phyloP scores from a whole-genome alignment of 1,284 basidiomycete genomes.

The Cutaneotrichosporon cavernicola region DNA sequence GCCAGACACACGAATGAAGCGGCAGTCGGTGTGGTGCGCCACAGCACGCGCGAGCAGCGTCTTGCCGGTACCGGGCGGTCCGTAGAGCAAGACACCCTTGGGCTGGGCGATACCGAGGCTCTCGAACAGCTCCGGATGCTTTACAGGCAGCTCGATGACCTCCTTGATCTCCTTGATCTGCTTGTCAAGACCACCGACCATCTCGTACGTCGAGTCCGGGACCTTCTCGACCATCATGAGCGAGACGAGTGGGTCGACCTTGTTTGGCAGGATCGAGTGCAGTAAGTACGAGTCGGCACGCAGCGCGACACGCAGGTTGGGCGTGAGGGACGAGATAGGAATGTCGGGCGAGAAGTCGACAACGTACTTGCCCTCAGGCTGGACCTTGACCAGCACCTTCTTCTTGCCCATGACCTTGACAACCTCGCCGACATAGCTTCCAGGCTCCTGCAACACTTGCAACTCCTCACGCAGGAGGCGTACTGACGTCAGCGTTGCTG shows the following conservation, averaged over 20 bases:
- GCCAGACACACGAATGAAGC: conserved; percentile 94
- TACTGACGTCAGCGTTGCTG: conserved; percentile 57
- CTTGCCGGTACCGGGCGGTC: conserved; percentile 96
- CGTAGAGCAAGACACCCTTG: conserved; percentile 93
- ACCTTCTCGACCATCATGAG: conserved; percentile 99
- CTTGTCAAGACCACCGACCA: conserved; percentile 97
- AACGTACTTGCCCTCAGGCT: conserved; percentile 98
- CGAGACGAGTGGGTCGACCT: conserved; percentile 90
- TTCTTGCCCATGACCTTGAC: conserved; percentile 99
- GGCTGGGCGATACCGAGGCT: conserved; percentile 95
- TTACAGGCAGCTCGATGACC: conserved; percentile 96
- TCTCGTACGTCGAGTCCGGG: conserved; percentile 97
- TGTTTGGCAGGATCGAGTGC: conserved; percentile 91
- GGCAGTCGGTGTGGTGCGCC: conserved; percentile 96
- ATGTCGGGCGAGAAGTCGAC: conserved; percentile 92
- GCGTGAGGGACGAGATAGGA: conserved; percentile 74
- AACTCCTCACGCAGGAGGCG: conserved; percentile 87
- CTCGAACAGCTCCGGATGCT: conserved; percentile 97
- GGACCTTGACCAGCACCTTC: conserved; percentile 97
- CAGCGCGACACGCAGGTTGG: conserved; percentile 88
- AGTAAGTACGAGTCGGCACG: conserved; percentile 94
- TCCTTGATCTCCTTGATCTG: conserved; percentile 99
- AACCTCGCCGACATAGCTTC: conserved; percentile 95
- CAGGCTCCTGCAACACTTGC: conserved; percentile 92
- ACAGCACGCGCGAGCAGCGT: conserved; percentile 90